phyloP scores from a whole-genome alignment of 2,329 filamentous ascomycete species.

The Fusarium incarnatum region DNA sequence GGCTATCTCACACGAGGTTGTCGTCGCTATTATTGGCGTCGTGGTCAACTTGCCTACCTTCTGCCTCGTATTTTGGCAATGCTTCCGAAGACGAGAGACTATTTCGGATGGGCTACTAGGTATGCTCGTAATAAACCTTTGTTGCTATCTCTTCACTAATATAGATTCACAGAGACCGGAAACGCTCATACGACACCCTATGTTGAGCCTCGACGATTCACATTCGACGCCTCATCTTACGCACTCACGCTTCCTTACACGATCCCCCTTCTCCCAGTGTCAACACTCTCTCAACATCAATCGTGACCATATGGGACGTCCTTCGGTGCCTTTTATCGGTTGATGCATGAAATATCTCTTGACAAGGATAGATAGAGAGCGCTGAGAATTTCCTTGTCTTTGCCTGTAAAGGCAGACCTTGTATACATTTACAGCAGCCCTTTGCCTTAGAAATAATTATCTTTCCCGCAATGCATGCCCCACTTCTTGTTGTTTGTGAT shows the following conservation, averaged over 20 bases:
- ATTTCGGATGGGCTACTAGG: not conserved
- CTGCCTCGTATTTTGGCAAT: conserved; percentile 9
- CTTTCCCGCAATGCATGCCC: too few relatives aligned
- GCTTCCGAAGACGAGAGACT: not conserved
- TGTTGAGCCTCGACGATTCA: accelerated
- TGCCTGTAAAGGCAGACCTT: too few relatives aligned
- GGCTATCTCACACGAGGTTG: not conserved
- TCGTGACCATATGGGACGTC: not conserved
- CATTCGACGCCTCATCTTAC: not conserved
- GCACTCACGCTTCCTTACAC: not conserved
- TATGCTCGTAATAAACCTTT: not conserved
- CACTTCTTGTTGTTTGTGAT: too few relatives aligned
- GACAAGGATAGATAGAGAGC: accelerated
- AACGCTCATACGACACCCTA: not conserved
- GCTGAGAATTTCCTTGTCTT: too few relatives aligned
- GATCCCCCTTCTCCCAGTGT: not conserved
- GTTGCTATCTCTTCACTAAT: not conserved
- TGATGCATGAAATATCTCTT: not conserved
- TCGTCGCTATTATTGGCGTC: conserved; percentile 6
- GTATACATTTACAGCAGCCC: too few relatives aligned
- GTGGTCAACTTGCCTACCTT: conserved; percentile 20
- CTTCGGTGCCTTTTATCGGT: accelerated
- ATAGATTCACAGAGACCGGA: not conserved
- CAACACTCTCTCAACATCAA: not conserved
- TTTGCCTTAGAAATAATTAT: too few relatives aligned